phyloP scores from a whole-genome alignment of 139 green algal genomes.

The Chlorella sorokiniana region DNA sequence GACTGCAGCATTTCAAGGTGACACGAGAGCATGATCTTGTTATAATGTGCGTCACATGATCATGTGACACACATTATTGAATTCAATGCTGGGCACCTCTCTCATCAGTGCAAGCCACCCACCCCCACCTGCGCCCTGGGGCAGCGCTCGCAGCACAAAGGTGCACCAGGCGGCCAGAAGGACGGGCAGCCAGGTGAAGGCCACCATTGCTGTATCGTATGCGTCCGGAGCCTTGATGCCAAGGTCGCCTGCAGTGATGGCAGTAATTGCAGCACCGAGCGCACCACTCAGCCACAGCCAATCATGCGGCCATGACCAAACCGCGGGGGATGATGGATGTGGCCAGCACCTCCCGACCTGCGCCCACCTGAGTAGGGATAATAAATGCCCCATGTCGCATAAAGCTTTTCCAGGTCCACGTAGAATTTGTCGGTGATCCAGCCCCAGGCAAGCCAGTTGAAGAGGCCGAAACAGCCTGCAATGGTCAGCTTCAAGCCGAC shows the following conservation, averaged over 20 bases:
- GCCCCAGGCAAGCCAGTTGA: not conserved
- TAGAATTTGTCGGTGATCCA: not conserved
- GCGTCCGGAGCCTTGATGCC: not conserved
- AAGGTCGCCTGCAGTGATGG: not conserved
- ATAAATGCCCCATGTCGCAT: not conserved
- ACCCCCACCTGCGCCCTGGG: not conserved
- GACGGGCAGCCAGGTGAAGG: slow-evolving; percentile 13
- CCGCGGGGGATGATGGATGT: not conserved
- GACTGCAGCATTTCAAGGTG: no score
- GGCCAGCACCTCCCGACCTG: not conserved
- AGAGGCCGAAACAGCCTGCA: not conserved
- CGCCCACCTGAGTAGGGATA: slow-evolving; percentile 7
- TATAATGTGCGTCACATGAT: no score
- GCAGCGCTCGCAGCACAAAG: not conserved
- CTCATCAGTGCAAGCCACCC: not conserved
- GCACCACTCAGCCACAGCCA: not conserved
- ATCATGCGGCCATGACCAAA: not conserved
- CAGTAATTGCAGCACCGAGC: not conserved
- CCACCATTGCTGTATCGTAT: not conserved
- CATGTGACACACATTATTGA: not conserved
- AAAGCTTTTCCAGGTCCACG: not conserved
- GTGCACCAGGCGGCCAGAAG: not conserved
- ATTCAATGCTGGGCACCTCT: not conserved
- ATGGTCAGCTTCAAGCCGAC: not conserved
- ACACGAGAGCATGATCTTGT: no score